Percentiles rank a stretch among this genome's conserved stretches.
phyloP scores from a whole-genome alignment of 1,284 basidiomycete species.

The Tilletia caries region DNA sequence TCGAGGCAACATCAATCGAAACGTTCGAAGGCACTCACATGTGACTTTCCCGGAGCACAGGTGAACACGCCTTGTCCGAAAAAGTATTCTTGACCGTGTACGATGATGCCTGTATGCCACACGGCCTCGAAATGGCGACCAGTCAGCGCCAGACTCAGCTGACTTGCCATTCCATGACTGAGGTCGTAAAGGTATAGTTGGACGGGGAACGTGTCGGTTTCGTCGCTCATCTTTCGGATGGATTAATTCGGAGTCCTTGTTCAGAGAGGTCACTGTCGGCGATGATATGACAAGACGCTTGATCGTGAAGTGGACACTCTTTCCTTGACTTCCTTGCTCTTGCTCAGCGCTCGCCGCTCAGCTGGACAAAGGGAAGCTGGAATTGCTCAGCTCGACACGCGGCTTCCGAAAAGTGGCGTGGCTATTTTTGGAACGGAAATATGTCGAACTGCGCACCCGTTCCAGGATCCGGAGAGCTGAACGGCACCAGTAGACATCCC shows the following conservation, averaged over 20 bases:
- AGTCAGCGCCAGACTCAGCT: conserved; percentile 71
- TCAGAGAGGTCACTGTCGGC: too few species aligned
- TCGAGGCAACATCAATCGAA: not conserved
- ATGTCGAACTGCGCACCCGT: too few species aligned
- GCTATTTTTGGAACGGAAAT: too few species aligned
- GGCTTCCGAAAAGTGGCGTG: too few species aligned
- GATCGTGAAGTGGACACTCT: too few species aligned
- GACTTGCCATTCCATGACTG: conserved; percentile 74
- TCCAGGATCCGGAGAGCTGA: too few species aligned
- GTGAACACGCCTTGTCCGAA: conserved; percentile 79
- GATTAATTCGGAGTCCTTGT: too few species aligned
- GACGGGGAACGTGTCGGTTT: conserved; percentile 56
- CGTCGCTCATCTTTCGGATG: not conserved
- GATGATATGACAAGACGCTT: too few species aligned
- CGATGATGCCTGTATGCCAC: conserved; percentile 79
- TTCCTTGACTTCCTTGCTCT: too few species aligned
- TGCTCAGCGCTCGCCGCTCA: too few species aligned
- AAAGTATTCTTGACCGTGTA: conserved; percentile 77
- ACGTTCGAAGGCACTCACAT: conserved; percentile 15
- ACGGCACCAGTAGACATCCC: too few species aligned
- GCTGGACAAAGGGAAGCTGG: too few species aligned
- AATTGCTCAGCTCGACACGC: conserved; percentile 2
- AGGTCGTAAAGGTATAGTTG: conserved; percentile 87
- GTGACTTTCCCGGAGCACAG: conserved; percentile 54
- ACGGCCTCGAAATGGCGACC: conserved; percentile 59